Base-by-base conservation (phyloP, 2,329 filamentous ascomycete genomes). In the Neofusicoccum ribis region DNA sequence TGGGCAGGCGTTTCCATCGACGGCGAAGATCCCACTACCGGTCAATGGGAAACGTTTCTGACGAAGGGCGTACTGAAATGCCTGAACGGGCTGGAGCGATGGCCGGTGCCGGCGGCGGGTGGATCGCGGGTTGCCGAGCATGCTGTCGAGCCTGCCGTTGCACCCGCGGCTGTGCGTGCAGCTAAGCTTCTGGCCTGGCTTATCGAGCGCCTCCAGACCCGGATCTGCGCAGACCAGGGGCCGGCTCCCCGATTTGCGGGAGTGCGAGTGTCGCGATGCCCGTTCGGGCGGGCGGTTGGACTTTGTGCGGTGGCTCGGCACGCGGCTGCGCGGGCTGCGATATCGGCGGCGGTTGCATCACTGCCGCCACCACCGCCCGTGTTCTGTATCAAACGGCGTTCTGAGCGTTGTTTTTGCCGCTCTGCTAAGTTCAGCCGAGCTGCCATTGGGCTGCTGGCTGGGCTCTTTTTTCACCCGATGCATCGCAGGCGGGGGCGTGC, bases 101-200 rank as follows among this genome's bases (percentile, higher is more conserved):
- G 6, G 8, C 31, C 50, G 50, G 9, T 51, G 47, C 54, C 27
- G 41, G 37, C 27, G 39, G 56, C 56, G 56, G 56, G 56, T 60
- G 43, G 56, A 60, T 60, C 56, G 56, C 56, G 56, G 56, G 36
- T 37, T 34, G n/a, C 56, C 56, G 56, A 60, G 27, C 17, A 43
- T 31, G 41, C 14, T 17, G 23, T 20, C 11, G 17, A n/a, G 31
- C 8, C n/a, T 54, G 50, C 50, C 34, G 50, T 39, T 58, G 15
- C 43, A 37, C 36, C n/a, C 23, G 37, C 20, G 20, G 9, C n/a
- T 34, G 20, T 43, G 41, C 23, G 34, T 39, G 43, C 6, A 11
- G 27, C 39, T 20, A 17, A 34, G 37, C 37, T 39, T 27, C 51
- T 20, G 52, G 39, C 17, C 52, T 17, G 51, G 5, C 51, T 43